These are phyloP conservation scores for Colletotrichum destructivum DNA, from an alignment of 2,329 filamentous ascomycete species.

Conservation along the genomic window DNA sequence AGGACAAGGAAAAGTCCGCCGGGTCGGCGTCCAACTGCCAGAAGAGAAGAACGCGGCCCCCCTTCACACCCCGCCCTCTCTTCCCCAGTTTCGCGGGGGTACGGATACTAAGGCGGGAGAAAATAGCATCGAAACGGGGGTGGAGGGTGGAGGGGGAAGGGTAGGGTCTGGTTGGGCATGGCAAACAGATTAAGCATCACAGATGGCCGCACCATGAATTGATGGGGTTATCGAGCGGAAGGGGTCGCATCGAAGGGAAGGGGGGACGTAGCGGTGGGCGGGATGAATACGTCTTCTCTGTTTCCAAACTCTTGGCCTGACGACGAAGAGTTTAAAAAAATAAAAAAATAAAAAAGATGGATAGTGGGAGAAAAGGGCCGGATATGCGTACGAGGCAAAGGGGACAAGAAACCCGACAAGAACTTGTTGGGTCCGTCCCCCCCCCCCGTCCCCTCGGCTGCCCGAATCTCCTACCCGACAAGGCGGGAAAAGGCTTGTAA, in stretches of 20 bases:
- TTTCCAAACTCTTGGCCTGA: neutral
- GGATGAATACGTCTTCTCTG: neutral
- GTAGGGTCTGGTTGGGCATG: neutral
- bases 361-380: neutral
- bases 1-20: neutral
- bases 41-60: neutral
- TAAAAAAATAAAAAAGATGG: neutral
- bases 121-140: conserved; percentile 1
- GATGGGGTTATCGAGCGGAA: neutral
- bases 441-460: neutral
- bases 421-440: neutral
- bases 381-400: neutral
- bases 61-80: neutral
- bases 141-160: neutral
- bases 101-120: neutral
- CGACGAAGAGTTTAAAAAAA: neutral
- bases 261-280: neutral
- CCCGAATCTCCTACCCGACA: neutral
- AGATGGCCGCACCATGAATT: neutral
- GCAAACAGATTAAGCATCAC: neutral
- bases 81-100: conserved; percentile 2
- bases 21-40: neutral
- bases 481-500: neutral
- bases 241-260: neutral
- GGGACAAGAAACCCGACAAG: neutral